These are phyloP conservation scores for Kluyveromyces marxianus DNA, from an alignment of 1,139 yeast species.

Conservation along the genomic window DNA sequence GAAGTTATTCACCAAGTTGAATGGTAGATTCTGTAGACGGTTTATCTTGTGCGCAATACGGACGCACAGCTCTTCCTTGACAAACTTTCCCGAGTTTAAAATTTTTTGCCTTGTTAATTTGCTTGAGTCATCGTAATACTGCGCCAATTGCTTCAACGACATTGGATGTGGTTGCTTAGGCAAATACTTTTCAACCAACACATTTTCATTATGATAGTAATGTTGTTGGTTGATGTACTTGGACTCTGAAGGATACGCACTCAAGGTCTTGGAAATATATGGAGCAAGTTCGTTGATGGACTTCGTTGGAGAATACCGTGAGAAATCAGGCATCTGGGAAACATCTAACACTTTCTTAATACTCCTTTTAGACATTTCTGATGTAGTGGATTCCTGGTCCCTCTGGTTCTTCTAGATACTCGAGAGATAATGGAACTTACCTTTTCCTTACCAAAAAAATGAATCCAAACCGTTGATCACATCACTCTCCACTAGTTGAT, in stretches of 20 bases:
- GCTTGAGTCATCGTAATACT: constrained; percentile 61
- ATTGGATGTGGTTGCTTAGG: constrained; percentile 78
- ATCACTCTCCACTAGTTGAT: no score
- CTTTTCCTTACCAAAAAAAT: neutral
- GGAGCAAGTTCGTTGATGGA: constrained; percentile 29
- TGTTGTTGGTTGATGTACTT: constrained; percentile 49
- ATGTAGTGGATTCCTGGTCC: neutral
- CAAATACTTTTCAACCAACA: constrained; percentile 56
- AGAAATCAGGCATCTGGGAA: constrained; percentile 26
- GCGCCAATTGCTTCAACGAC: constrained; percentile 77
- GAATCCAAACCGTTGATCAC: neutral
- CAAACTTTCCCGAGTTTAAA: constrained; percentile 78
- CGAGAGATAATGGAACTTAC: no score
- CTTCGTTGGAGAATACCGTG: constrained; percentile 26
- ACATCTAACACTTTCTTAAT: constrained; percentile 13
- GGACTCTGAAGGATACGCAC: constrained; percentile 29
- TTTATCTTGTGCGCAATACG: constrained; percentile 73
- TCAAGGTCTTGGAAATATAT: constrained; percentile 24
- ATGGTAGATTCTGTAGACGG: constrained; percentile 77
- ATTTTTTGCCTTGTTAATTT: constrained; percentile 67
- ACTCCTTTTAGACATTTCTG: neutral
- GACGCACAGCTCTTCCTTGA: constrained; percentile 73
- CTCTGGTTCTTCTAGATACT: no score
- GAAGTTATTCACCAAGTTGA: constrained; percentile 73
- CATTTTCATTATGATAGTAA: constrained; percentile 69